Conservation (phyloP, 345 rosid genomes). For the Viola odorata region DNA sequence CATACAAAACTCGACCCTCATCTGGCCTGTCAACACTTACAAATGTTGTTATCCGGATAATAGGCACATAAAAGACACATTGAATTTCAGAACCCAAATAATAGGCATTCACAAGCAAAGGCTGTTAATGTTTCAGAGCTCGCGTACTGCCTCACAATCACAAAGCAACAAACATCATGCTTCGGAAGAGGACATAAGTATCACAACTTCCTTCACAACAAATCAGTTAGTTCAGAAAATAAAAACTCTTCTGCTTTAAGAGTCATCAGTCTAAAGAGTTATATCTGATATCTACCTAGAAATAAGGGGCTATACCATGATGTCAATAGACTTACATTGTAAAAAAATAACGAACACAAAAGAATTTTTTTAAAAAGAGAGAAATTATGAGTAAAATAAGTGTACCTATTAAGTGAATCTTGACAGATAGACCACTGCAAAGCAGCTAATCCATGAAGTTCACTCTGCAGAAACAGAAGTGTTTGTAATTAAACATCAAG, state of each 20-base stretch:
- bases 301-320: neutral
- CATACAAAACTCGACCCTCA: slow-evolving; percentile 71
- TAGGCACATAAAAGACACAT: neutral
- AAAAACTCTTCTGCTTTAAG: too few species aligned
- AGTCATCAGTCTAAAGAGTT: too few species aligned
- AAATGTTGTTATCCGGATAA: neutral
- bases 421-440: slow-evolving; percentile 92
- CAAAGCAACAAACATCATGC: too few species aligned
- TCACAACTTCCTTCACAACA: too few species aligned
- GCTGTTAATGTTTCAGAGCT: neutral
- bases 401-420: slow-evolving; percentile 67
- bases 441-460: slow-evolving; percentile 89
- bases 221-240: too few species aligned
- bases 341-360: neutral
- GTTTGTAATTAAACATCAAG: neutral
- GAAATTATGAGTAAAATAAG: neutral
- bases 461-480: slow-evolving; percentile 50
- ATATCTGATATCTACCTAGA: too few species aligned
- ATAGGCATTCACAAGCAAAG: neutral
- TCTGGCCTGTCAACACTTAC: slow-evolving; percentile 41
- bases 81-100: neutral
- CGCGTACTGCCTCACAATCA: too few species aligned
- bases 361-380: too few species aligned
- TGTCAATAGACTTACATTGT: neutral
- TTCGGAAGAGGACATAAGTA: too few species aligned